Evolutionary conservation across 495 filamentous ascomycete genomes (phyloP).

Genomic region (Penicillium ochrochloron): DNA sequence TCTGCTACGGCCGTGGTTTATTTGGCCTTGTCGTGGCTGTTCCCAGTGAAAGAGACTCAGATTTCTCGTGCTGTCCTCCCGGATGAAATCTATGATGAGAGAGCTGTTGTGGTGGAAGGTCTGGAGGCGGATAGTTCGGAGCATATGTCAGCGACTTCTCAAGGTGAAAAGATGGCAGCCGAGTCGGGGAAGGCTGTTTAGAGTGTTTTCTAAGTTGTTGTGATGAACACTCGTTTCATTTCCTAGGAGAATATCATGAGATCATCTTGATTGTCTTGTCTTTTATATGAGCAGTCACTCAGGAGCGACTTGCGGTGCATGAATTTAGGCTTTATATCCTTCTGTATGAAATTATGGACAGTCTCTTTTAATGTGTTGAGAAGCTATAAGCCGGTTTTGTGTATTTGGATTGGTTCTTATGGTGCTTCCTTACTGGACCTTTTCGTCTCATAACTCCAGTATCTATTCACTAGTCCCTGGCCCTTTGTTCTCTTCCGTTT

Average conservation of each 20-base stretch:
- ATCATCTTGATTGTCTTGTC: background rate
- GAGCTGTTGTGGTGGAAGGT: conserved; percentile 36
- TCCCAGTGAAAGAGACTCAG: conserved; percentile 43
- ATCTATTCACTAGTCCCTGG: too few relatives aligned
- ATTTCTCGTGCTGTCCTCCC: conserved; percentile 48
- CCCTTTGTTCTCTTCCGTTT: too few relatives aligned
- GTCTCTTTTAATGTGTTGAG: too few relatives aligned
- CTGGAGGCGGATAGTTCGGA: conserved; percentile 30
- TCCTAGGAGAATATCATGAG: background rate
- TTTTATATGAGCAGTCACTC: background rate
- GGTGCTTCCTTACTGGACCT: too few relatives aligned
- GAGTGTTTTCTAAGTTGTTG: background rate
- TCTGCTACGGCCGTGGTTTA: conserved; percentile 52
- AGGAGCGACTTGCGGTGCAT: background rate
- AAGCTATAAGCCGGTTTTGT: too few relatives aligned
- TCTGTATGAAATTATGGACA: too few relatives aligned
- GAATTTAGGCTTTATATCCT: background rate
- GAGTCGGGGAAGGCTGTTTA: conserved; percentile 4
- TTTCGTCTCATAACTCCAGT: too few relatives aligned
- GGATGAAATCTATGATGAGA: conserved; percentile 54
- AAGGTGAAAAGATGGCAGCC: background rate
- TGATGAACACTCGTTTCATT: background rate
- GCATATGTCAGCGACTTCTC: conserved; percentile 11
- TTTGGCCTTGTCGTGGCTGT: conserved; percentile 42
- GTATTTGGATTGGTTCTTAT: too few relatives aligned